Conservation (phyloP, 768 basidiomycete genomes). For the Lyophyllum atratum region DNA sequence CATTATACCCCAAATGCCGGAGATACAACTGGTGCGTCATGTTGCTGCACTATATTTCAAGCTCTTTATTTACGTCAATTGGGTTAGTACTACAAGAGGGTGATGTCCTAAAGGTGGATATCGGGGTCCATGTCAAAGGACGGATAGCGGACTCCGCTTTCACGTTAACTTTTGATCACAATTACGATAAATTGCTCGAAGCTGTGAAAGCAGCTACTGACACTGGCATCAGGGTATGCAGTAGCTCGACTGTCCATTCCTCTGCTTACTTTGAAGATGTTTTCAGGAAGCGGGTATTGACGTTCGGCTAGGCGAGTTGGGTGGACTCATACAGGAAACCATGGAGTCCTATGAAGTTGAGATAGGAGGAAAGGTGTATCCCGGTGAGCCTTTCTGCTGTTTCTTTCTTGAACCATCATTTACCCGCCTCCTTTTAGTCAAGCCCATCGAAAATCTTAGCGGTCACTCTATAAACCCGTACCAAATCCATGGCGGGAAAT, state of each 20-base stretch:
- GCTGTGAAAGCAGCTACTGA: constrained; percentile 95
- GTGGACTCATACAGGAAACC: constrained; percentile 91
- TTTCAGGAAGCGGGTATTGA: constrained; percentile 94
- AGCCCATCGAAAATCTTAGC: constrained; percentile 90
- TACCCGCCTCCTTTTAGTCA: constrained; percentile 54
- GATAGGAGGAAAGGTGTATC: constrained; percentile 79
- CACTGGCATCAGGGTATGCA: constrained; percentile 76
- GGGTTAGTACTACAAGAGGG: constrained; percentile 70
- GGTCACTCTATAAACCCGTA: constrained; percentile 93
- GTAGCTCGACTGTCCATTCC: not conserved
- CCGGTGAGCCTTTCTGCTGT: constrained; percentile 50
- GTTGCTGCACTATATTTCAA: no score
- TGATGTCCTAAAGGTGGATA: constrained; percentile 95
- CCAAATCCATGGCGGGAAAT: constrained; percentile 94
- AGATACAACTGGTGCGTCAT: constrained; percentile 70
- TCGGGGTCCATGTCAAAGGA: constrained; percentile 98
- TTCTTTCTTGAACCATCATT: not conserved
- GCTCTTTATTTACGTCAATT: not conserved
- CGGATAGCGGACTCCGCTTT: constrained; percentile 95
- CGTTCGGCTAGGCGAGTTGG: constrained; percentile 90
- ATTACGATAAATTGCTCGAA: constrained; percentile 85
- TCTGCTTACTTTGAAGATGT: not conserved
- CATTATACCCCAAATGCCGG: constrained; percentile 97
- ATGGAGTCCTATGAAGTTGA: constrained; percentile 99
- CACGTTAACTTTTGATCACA: constrained; percentile 86